phyloP scores from a whole-genome alignment of 1,139 yeast species.

The Saccharomycopsis phalli region DNA sequence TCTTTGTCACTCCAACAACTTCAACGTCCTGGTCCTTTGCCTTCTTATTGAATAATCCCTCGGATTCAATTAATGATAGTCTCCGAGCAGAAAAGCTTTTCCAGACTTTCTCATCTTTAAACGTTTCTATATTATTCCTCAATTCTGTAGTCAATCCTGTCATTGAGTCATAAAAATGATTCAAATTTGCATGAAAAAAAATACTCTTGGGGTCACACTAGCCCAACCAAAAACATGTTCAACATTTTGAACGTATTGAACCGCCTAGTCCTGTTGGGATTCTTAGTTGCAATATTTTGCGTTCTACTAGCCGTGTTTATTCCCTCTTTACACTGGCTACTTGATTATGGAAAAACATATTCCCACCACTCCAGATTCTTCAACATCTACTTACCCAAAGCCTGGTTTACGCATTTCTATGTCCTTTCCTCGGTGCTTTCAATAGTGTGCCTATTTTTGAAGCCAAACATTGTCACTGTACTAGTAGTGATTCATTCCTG shows the following conservation, averaged over 20 bases:
- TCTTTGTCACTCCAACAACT: conserved; percentile 67
- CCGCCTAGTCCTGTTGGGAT: background rate
- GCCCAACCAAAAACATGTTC: background rate
- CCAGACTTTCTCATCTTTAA: conserved; percentile 79
- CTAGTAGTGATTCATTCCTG: conserved; percentile 47
- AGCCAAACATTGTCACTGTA: conserved; percentile 19
- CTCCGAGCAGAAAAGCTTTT: conserved; percentile 82
- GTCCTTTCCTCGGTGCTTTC: conserved; percentile 25
- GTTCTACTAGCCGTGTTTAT: conserved; percentile 26
- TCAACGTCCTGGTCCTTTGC: conserved; percentile 90
- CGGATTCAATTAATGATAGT: conserved; percentile 75
- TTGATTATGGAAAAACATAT: conserved; percentile 33
- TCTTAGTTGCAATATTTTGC: conserved; percentile 18
- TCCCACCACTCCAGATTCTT: conserved; percentile 21
- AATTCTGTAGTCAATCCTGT: conserved; percentile 73
- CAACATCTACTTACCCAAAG: conserved; percentile 36
- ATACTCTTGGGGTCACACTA: background rate
- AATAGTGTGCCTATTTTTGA: conserved; percentile 3
- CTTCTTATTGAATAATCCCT: conserved; percentile 66
- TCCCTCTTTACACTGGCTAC: conserved; percentile 24
- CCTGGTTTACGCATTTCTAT: conserved; percentile 39
- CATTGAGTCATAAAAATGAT: conserved; percentile 7
- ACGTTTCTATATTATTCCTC: conserved; percentile 54
- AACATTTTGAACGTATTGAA: background rate
- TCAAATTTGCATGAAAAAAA: background rate